Conservation (phyloP, 2,329 filamentous ascomycete species). For the Ophiosphaerella narmari region DNA sequence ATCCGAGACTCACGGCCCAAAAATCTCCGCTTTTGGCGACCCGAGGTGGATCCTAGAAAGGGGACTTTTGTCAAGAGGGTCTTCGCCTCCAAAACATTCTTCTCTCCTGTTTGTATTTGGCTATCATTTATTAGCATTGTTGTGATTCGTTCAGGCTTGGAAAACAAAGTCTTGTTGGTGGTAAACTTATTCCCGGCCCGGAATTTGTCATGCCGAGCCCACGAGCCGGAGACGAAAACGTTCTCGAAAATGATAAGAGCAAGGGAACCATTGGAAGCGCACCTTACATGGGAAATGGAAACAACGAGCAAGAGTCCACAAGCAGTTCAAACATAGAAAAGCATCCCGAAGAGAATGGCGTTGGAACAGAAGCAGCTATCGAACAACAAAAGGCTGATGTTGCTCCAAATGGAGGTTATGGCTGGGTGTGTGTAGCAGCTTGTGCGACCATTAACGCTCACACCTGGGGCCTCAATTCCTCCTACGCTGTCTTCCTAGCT, state of each 20-base stretch:
- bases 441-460: constrained; percentile 51
- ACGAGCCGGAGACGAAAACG: constrained; percentile 3
- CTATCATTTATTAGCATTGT: no score
- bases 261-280: constrained; percentile 1
- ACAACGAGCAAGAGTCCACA: no score
- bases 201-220: constrained; percentile 3
- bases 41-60: no score
- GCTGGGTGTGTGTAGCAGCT: constrained; percentile 58
- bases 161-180: not conserved
- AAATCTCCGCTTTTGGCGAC: constrained; percentile 6
- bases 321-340: not conserved
- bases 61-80: no score
- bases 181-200: constrained; percentile 9
- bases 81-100: no score
- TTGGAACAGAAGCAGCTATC: not conserved
- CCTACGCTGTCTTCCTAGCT: constrained; percentile 75
- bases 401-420: constrained; percentile 66
- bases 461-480: constrained; percentile 75
- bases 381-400: constrained; percentile 34
- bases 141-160: not conserved
- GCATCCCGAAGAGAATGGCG: not conserved
- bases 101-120: no score
- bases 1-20: constrained; percentile 9
- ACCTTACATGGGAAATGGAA: not conserved
- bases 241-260: constrained; percentile 7